Percentiles rank a stretch among this genome's conserved stretches.
Conservation (phyloP, 352 stramenopile species). For the Globisporangium splendens region DNA sequence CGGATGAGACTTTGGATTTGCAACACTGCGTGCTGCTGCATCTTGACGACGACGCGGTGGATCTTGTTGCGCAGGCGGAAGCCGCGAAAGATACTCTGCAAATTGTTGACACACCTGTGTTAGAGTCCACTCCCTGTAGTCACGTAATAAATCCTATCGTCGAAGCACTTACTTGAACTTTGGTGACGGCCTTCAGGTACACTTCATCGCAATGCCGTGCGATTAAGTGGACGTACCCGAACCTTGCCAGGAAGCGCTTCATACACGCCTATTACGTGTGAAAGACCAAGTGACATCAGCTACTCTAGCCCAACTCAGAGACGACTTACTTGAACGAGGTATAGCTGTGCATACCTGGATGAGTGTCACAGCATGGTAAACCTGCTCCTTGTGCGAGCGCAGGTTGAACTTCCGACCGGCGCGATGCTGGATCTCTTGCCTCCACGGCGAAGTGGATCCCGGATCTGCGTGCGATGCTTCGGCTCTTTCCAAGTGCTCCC, state of each 20-base stretch:
- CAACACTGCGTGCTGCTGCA: conserved; percentile 33
- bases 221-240: conserved; percentile 35
- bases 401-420: conserved; percentile 40
- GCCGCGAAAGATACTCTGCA: conserved; percentile 35
- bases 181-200: conserved; percentile 31
- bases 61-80: conserved; percentile 41
- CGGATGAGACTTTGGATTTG: conserved; percentile 60
- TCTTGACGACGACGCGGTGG: conserved; percentile 34
- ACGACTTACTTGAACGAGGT: background rate
- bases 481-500: conserved; percentile 23
- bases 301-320: no score
- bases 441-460: conserved; percentile 25
- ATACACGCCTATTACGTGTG: conserved; percentile 23
- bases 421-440: conserved; percentile 40
- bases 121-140: background rate
- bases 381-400: conserved; percentile 34
- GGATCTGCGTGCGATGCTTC: background rate
- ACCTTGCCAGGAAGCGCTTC: conserved; percentile 47
- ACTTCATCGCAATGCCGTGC: conserved; percentile 40
- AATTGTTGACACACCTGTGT: background rate
- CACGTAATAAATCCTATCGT: no score
- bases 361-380: conserved; percentile 31
- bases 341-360: conserved; percentile 30
- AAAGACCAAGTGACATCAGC: no score
- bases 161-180: conserved; percentile 37